Evolutionary conservation across 257 asterid genomes (phyloP).

Genomic region (Marsdenia floribunda): DNA sequence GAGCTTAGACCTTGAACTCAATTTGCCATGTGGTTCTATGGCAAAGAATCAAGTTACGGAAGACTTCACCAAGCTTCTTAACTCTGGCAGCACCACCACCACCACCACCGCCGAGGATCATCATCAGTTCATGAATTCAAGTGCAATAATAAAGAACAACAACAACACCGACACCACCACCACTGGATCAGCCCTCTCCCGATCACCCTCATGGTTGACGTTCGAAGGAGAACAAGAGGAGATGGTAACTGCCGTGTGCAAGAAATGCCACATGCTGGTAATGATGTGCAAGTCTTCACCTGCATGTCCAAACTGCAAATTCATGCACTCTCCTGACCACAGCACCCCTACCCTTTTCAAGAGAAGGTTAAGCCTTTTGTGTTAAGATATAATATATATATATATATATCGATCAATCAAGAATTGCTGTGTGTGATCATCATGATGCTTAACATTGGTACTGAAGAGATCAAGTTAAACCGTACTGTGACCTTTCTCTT

Average conservation of each 20-base stretch:
- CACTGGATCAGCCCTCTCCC: conserved; percentile 15
- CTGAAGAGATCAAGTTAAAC: not conserved
- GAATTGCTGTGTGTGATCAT: not conserved
- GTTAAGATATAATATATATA: conserved; percentile 7
- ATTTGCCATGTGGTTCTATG: conserved; percentile 44
- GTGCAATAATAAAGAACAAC: not conserved
- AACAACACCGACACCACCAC: conserved; percentile 3
- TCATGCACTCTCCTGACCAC: conserved; percentile 43
- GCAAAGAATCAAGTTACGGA: conserved; percentile 20
- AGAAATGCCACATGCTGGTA: conserved; percentile 67
- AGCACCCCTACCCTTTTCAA: conserved; percentile 23
- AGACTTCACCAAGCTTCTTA: conserved; percentile 9
- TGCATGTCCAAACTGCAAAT: conserved; percentile 77
- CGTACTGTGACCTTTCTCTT: not conserved
- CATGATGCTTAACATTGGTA: not conserved
- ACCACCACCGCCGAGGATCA: not conserved
- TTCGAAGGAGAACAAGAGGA: conserved; percentile 55
- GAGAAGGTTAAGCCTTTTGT: conserved; percentile 31
- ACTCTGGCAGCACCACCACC: not conserved
- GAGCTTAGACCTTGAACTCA: conserved; percentile 73
- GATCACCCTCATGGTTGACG: conserved; percentile 57
- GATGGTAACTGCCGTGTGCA: conserved; percentile 77
- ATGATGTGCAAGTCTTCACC: conserved; percentile 67
- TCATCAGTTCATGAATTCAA: conserved; percentile 5
- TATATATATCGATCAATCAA: not conserved